A percentile compares a stretch with the other conserved stretches of the same genome.
Conservation (phyloP, 2,329 filamentous ascomycete species). For the Penicillium digitatum region DNA sequence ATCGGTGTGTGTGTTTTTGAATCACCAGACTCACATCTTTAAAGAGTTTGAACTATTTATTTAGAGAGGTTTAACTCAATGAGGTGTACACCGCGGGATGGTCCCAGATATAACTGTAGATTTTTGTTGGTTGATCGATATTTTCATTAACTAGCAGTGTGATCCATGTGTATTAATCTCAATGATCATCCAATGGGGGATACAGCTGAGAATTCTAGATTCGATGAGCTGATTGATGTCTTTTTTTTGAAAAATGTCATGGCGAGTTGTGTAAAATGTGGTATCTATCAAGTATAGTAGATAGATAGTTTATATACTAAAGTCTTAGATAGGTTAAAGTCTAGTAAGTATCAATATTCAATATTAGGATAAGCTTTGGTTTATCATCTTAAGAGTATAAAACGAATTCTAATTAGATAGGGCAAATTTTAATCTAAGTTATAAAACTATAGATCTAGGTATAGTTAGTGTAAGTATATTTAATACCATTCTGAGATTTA, state of each 20-base stretch:
- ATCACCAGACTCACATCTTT: not conserved
- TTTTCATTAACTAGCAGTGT: not conserved
- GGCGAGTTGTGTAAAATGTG: no score
- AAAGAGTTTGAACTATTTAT: no score
- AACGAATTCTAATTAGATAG: not conserved
- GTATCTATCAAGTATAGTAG: no score
- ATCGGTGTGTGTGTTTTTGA: not conserved
- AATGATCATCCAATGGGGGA: not conserved
- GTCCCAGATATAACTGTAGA: not conserved
- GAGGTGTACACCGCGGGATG: not conserved
- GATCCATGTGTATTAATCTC: not conserved
- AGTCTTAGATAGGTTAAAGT: no score
- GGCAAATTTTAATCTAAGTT: not conserved
- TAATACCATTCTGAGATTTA: not conserved
- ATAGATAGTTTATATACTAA: no score
- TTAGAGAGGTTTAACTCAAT: not conserved
- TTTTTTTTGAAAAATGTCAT: no score
- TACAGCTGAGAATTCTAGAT: not conserved
- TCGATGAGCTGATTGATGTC: not conserved
- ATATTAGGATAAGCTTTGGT: not conserved
- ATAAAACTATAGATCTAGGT: not conserved
- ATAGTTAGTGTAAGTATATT: not conserved
- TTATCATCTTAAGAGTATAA: not conserved
- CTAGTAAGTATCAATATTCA: not conserved
- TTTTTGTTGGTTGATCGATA: not conserved